Evolutionary conservation across 2,329 filamentous ascomycete genomes (phyloP).

Genomic region (Rugonectria rugulosa): DNA sequence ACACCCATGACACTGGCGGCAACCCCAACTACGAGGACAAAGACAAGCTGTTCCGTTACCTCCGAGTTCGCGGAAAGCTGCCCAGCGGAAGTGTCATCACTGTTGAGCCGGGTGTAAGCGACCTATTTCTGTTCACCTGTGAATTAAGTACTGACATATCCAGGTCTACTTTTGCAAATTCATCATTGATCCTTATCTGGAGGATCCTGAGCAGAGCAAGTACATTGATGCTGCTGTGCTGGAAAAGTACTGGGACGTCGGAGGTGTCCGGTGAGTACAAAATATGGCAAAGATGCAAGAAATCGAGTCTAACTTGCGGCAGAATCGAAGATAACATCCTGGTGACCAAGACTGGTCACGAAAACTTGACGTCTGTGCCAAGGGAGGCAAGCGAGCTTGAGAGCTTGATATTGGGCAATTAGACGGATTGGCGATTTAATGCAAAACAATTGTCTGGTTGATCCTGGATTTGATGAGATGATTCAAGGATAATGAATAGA

Average conservation of each 20-base stretch:
- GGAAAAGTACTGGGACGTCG: constrained; percentile 82
- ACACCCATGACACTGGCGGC: constrained; percentile 88
- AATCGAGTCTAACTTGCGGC: constrained; percentile 31
- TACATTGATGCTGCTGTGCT: constrained; percentile 80
- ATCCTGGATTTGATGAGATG: background rate
- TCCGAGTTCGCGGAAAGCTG: constrained; percentile 78
- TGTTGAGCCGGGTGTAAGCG: constrained; percentile 85
- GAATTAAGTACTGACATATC: constrained; percentile 10
- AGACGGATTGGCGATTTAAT: background rate
- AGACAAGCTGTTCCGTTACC: constrained; percentile 86
- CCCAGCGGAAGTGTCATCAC: constrained; percentile 87
- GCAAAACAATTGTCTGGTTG: too few species aligned
- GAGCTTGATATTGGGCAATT: constrained; percentile 39
- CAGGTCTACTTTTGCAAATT: constrained; percentile 90
- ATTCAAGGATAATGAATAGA: too few species aligned
- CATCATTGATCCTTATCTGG: constrained; percentile 82
- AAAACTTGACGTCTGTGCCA: constrained; percentile 76
- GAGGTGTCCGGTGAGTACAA: constrained; percentile 69
- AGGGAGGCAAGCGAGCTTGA: constrained; percentile 73
- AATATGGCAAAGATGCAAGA: background rate
- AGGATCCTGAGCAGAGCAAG: constrained; percentile 73
- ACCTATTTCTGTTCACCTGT: background rate
- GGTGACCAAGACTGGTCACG: constrained; percentile 71
- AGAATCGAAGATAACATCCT: constrained; percentile 76
- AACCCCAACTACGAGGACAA: constrained; percentile 79